Evolutionary conservation across 169 alveolate genomes (phyloP), one percentile per base, ranked within the genome.

Genomic region (Neospora caninum): DNA sequence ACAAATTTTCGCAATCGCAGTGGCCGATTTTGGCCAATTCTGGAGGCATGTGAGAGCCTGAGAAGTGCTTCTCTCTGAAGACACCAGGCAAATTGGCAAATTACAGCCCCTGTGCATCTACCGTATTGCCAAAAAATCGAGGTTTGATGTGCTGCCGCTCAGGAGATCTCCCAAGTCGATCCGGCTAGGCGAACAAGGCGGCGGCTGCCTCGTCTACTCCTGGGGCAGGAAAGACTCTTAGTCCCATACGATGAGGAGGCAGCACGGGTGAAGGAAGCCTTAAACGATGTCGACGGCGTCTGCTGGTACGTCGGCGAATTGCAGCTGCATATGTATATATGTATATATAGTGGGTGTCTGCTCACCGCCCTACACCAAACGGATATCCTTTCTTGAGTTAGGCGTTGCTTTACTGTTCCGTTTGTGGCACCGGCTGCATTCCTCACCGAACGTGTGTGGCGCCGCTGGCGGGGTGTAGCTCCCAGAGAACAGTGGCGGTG

Each of bases 111-210:
- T 49, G 58, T 49, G 58, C 4, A 49, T 49, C 58, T 49, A 49
- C 58, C 13, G 4, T 13, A 13, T 7, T 49, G 58, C 27, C 84
- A 9, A 4, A 4, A n/a, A 22, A 22, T 31, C 45, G 1, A 43
- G 84, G 43, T 31, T 73, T 73, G 42, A 6, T 13, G 10, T 22
- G 49, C 84, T 73, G 84, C 43, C 1, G 20, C 43, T 6, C 58
- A 94, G 96, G 96, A 94, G 64, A 69, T 92, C 38, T 94, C 93
- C 41, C 92, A 94, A 91, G 89, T 91, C 13, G 94, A 94, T 54
- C 93, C 94, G 6, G 69, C 49, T 38, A 91, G 89, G 43, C 94
- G 96, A 31, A 83, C 94, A 38, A 39, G 96, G 73, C 86, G 94
- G 25, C 93, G 96, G 29, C 86, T 94, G 34, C 96, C 96, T 27